Conservation (phyloP, 2,329 filamentous ascomycete species). For the Phaeosphaeriaceae sp. region DNA sequence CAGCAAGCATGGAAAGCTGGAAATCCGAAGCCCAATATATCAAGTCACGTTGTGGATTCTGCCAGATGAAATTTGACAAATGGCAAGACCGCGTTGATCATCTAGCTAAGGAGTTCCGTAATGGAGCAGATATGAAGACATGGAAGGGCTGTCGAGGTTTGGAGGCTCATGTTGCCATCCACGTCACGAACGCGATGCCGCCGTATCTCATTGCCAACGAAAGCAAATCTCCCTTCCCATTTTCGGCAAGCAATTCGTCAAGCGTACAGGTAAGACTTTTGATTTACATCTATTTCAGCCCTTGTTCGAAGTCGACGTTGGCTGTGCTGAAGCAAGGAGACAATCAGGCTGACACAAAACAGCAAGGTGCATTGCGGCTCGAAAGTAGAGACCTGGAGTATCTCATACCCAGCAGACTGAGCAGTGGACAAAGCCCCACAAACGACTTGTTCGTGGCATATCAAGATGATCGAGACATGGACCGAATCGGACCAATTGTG, state of each 20-base stretch:
- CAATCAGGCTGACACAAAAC: constrained; percentile 14
- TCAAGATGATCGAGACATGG: constrained; percentile 15
- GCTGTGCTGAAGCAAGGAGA: background rate
- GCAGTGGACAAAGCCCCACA: constrained; percentile 2
- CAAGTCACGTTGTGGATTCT: constrained; percentile 63
- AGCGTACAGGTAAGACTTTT: constrained; percentile 36
- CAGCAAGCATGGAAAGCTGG: constrained; percentile 70
- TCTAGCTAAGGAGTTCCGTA: constrained; percentile 62
- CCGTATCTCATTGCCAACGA: constrained; percentile 60
- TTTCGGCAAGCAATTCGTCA: constrained; percentile 52
- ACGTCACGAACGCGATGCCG: constrained; percentile 60
- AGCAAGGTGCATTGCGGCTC: constrained; percentile 26
- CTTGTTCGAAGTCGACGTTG: background rate
- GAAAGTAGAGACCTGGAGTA: constrained; percentile 34
- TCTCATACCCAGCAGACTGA: constrained; percentile 31
- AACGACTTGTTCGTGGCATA: constrained; percentile 24
- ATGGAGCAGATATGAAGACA: constrained; percentile 59
- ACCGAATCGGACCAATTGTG: constrained; percentile 23
- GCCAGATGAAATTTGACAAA: constrained; percentile 53
- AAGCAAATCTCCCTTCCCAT: constrained; percentile 54
- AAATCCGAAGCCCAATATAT: constrained; percentile 63
- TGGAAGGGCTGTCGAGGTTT: constrained; percentile 65
- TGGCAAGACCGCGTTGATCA: constrained; percentile 63
- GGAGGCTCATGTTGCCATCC: constrained; percentile 55
- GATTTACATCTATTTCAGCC: constrained; percentile 3